Evolutionary conservation across 257 asterid species (phyloP).

Genomic region (Nyctanthes arbortristis): DNA sequence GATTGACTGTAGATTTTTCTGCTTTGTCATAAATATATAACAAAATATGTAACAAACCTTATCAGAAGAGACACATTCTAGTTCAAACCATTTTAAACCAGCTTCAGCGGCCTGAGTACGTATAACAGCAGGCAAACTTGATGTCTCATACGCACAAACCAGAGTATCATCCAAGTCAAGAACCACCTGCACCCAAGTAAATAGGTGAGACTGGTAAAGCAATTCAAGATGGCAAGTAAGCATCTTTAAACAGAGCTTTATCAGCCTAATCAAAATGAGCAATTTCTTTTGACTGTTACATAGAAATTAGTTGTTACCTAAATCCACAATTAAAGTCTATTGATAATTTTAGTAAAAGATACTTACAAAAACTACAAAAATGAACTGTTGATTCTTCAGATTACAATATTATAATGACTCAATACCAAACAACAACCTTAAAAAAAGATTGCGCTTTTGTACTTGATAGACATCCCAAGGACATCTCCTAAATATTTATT

Average conservation of each 20-base stretch:
- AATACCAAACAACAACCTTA: too few relatives aligned
- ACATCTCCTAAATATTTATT: not conserved
- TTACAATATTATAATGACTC: too few relatives aligned
- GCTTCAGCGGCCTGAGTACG: slow-evolving; percentile 86
- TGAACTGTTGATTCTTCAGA: too few relatives aligned
- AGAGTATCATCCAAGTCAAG: slow-evolving; percentile 95
- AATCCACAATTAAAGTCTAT: too few relatives aligned
- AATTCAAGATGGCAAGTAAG: slow-evolving; percentile 8
- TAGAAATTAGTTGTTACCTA: slow-evolving; percentile 3
- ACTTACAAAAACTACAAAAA: too few relatives aligned
- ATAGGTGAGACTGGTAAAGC: slow-evolving; percentile 10
- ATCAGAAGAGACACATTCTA: slow-evolving; percentile 62
- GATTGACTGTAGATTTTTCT: not conserved
- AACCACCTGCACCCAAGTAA: slow-evolving; percentile 66
- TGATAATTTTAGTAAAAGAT: too few relatives aligned
- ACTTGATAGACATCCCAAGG: not conserved
- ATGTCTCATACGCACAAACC: slow-evolving; percentile 85
- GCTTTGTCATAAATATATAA: slow-evolving; percentile 3
- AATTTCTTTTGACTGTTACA: not conserved
- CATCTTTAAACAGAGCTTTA: not conserved
- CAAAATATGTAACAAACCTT: slow-evolving; percentile 46
- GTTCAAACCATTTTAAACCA: slow-evolving; percentile 85
- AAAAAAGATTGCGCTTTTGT: not conserved
- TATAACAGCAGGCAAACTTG: slow-evolving; percentile 65
- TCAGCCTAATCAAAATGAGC: not conserved